Percentiles rank a stretch among this genome's conserved stretches.
phyloP scores from a whole-genome alignment of 192 early-diverging fungal genomes.

The Coemansia sp. region DNA sequence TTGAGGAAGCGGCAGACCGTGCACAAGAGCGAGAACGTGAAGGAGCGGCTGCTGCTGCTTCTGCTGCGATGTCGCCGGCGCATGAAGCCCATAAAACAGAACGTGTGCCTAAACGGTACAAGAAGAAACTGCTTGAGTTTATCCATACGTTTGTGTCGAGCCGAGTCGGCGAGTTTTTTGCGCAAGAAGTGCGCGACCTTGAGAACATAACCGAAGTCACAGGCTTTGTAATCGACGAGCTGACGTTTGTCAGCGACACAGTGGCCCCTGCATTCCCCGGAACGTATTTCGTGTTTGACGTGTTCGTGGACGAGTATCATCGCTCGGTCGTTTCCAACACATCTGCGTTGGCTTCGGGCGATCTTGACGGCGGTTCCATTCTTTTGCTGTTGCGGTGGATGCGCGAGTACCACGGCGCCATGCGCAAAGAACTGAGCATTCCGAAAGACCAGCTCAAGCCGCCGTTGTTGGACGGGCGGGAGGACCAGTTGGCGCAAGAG shows the following conservation, averaged over 20 bases:
- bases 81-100: slow-evolving; percentile 2
- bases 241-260: slow-evolving; percentile 85
- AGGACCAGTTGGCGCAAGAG: slow-evolving; percentile 84
- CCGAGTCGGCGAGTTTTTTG: slow-evolving; percentile 59
- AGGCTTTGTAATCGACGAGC: slow-evolving; percentile 86
- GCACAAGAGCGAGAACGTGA: slow-evolving; percentile 38
- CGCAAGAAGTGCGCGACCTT: slow-evolving; percentile 47
- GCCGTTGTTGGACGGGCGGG: slow-evolving; percentile 86
- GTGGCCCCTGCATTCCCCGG: slow-evolving; percentile 85
- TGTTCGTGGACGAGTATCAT: slow-evolving; percentile 96
- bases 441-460: slow-evolving; percentile 87
- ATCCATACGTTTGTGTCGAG: slow-evolving; percentile 32
- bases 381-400: slow-evolving; percentile 85
- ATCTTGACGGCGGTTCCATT: slow-evolving; percentile 86
- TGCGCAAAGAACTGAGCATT: slow-evolving; percentile 83
- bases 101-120: slow-evolving; percentile 44
- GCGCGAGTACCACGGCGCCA: slow-evolving; percentile 85
- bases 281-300: slow-evolving; percentile 92
- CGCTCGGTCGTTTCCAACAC: slow-evolving; percentile 81
- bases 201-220: slow-evolving; percentile 54
- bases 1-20: slow-evolving; percentile 84
- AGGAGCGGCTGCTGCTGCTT: slow-evolving; percentile 4
- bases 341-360: slow-evolving; percentile 68
- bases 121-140: slow-evolving; percentile 47
- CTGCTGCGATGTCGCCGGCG: slow-evolving; percentile 6